Base-by-base conservation (phyloP, 2,329 filamentous ascomycete species). In the Helotiales sp. region DNA sequence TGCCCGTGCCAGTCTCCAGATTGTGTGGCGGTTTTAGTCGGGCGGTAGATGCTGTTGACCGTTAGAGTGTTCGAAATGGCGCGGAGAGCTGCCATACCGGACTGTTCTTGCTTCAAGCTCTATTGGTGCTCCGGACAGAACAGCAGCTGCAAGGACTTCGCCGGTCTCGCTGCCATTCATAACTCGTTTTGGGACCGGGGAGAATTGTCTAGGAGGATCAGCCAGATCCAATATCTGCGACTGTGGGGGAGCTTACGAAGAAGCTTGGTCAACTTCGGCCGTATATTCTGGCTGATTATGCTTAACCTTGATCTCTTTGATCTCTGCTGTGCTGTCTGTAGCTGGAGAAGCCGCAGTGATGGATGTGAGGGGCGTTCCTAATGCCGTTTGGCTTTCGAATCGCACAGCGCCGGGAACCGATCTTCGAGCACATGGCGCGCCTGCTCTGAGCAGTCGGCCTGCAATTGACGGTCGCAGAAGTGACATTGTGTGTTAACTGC, bases 51-150 rank as follows among this genome's bases (percentile, higher is more conserved):
- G 77, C 95, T 98, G 77, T 66, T 37, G 32, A 20, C 43, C 63
- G 45, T 75, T 72, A 72, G 70, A 64, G 22, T 22, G 6, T 43
- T 34, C 1, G n/a, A 40, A 28, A 6, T 50, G 32, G 34, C 6
- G 22, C n/a, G 43, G n/a, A 24, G 34, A 32, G 28, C 4, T 20
- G 4, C 10, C 86, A 70, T 89, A 97, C 94, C 95, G 91, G 75
- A 98, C 96, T 74, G 92, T 95, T 75, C 96, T 89, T 70, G 92
- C 94, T 83, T 99, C 94, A 20, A 99, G 87, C 79, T 99, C 96
- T 65, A 94, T 87, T 32, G 96, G 96, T 55, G 96, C 96, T 60
- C 95, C 96, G 3, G 96, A 98, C 34, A 97, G 85, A 30, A 96
- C 87, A 68, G 93, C 93, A 28, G 95, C 96, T 61, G 94, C 88